Evolutionary conservation across 2,329 filamentous ascomycete genomes (phyloP), one percentile per base, ranked within the genome.

Genomic region (Aspergillus brunneoviolaceus): DNA sequence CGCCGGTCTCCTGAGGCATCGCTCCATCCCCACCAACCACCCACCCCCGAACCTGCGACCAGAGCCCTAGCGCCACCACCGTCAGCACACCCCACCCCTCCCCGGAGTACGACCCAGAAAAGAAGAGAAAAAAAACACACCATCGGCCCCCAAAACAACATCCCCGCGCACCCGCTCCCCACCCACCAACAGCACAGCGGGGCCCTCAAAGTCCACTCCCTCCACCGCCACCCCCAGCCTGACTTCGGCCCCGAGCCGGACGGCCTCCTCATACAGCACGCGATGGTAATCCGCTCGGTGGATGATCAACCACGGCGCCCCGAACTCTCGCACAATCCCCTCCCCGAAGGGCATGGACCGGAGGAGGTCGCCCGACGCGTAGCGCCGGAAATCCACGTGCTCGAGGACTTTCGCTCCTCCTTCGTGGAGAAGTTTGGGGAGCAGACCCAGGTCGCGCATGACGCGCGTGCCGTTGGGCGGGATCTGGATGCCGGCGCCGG

Each of bases 1-100:
- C 86, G 0, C 86, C 86, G 0, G 86, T 89, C 0, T 84, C 80
- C 5, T 79, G 69, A 0, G 85, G 84, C 1, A 72, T 69, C 27
- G 5, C 27, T 7, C 27, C 7, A 27, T 81, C 79, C 1, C 65
- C 71, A 0, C 75, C 77, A 0, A 85, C 70, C 10, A 69, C 50
- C 1, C 31, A 23, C 1, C 58, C 54, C 31, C 67, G 49, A 7
- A 61, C 42, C 1, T 49, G 55, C 5, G 67, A 69, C 60, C 63
- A 57, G 12, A 66, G 60, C 0, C 66, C 65, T 68, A 35, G 1
- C 33, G 3, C 6, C 7, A 33, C 31, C 6, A 5, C 23, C 21
- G 6, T 25, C 4, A 57, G 6, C 1, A 4, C 1, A 14, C 35
- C 21, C 21, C 3, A 19, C 19, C 5, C 3, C 21, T 10, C 9